phyloP scores from a whole-genome alignment of 2,329 filamentous ascomycete species.

The Cercospora janseana region DNA sequence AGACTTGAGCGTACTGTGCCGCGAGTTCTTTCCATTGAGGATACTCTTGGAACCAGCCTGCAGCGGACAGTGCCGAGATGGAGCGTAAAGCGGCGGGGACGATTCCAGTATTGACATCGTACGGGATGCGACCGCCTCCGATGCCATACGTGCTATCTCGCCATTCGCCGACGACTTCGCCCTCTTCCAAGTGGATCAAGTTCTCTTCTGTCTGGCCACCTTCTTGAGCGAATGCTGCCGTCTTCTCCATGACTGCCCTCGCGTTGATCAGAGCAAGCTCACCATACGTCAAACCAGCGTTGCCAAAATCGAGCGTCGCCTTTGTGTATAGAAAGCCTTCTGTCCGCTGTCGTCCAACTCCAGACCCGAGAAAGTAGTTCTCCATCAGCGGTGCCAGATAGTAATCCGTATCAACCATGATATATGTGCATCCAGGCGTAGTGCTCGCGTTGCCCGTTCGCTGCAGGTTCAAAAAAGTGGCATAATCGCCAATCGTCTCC shows the following conservation, averaged over 20 bases:
- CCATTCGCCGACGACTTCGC: slow-evolving; percentile 60
- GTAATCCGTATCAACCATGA: slow-evolving; percentile 60
- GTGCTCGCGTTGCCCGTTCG: slow-evolving; percentile 48
- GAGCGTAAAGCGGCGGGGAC: slow-evolving; percentile 60
- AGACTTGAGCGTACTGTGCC: slow-evolving; percentile 55
- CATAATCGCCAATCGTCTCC: slow-evolving; percentile 65
- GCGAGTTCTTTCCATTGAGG: slow-evolving; percentile 50
- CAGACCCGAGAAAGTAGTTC: slow-evolving; percentile 56
- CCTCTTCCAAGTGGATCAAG: slow-evolving; percentile 57
- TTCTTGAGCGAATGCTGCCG: slow-evolving; percentile 52
- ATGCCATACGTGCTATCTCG: slow-evolving; percentile 61
- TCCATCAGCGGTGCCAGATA: slow-evolving; percentile 59
- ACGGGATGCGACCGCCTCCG: slow-evolving; percentile 62
- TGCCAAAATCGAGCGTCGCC: slow-evolving; percentile 52
- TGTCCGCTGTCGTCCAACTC: slow-evolving; percentile 42
- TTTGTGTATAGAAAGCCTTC: slow-evolving; percentile 43
- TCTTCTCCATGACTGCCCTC: slow-evolving; percentile 58
- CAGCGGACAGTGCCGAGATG: slow-evolving; percentile 53
- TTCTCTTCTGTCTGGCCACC: slow-evolving; percentile 53
- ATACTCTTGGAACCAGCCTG: slow-evolving; percentile 53
- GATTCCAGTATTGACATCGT: slow-evolving; percentile 63
- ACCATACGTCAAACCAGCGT: slow-evolving; percentile 54
- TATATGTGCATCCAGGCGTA: slow-evolving; percentile 49
- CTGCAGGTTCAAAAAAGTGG: slow-evolving; percentile 58
- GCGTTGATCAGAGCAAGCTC: slow-evolving; percentile 54